phyloP scores from a whole-genome alignment of 2,329 filamentous ascomycete species.

The Ramularia endophylla region DNA sequence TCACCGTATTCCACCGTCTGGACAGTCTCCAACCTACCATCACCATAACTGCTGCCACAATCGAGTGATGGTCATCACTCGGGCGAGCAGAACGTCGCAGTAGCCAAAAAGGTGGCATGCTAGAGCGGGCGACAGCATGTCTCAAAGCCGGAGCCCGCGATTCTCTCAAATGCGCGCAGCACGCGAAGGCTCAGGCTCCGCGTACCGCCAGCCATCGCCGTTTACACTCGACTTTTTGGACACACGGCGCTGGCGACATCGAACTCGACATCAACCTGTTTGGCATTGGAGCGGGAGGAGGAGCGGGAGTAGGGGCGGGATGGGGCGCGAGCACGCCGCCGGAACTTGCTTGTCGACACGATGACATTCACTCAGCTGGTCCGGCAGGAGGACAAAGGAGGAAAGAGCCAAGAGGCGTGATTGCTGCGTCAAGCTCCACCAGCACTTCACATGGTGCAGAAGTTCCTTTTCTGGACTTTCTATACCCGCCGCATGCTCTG shows the following conservation, averaged over 20 bases:
- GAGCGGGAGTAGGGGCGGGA: too few relatives aligned
- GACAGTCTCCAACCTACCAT: too few relatives aligned
- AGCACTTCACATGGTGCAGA: background rate
- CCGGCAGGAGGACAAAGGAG: background rate
- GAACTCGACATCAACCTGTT: conserved; percentile 23
- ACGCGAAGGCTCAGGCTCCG: conserved; percentile 30
- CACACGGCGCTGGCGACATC: conserved; percentile 47
- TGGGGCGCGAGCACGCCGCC: too few relatives aligned
- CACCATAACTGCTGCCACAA: too few relatives aligned
- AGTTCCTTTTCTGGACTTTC: conserved; percentile 38
- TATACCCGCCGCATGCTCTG: conserved; percentile 43
- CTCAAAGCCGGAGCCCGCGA: conserved; percentile 52
- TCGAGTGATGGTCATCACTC: too few relatives aligned
- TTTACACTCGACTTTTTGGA: conserved; percentile 53
- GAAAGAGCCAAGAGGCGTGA: too few relatives aligned
- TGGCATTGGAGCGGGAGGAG: background rate
- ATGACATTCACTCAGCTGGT: background rate
- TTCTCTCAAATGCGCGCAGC: conserved; percentile 39
- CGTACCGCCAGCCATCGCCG: conserved; percentile 38
- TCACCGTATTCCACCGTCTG: too few relatives aligned
- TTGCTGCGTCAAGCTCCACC: too few relatives aligned
- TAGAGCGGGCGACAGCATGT: conserved; percentile 55
- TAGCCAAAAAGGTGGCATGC: conserved; percentile 41
- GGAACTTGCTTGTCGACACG: background rate
- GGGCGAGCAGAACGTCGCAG: too few relatives aligned